phyloP scores from a whole-genome alignment of 2,329 filamentous ascomycete species.

The Sporothrix globosa region DNA sequence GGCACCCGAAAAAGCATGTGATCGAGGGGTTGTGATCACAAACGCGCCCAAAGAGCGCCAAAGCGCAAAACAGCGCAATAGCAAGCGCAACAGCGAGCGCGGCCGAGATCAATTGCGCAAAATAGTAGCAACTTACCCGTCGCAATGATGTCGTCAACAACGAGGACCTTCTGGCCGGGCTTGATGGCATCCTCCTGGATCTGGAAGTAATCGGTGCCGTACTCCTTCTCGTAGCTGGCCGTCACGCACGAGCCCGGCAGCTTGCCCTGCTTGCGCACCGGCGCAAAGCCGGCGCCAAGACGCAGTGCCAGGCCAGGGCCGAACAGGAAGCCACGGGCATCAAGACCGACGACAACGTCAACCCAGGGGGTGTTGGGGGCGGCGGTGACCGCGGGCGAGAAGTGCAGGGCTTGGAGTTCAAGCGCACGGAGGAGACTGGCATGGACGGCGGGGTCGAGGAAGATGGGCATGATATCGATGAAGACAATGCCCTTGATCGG shows the following conservation, averaged over 20 bases:
- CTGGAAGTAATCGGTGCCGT: slow-evolving; percentile 93
- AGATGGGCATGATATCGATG: slow-evolving; percentile 97
- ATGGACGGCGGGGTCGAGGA: slow-evolving; percentile 76
- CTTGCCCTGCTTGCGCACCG: slow-evolving; percentile 94
- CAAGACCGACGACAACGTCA: slow-evolving; percentile 92
- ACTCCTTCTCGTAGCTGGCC: slow-evolving; percentile 91
- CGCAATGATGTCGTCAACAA: slow-evolving; percentile 98
- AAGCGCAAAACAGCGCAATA: not conserved
- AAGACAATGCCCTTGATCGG: slow-evolving; percentile 91
- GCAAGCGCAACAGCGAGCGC: not conserved
- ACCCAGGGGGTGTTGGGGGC: slow-evolving; percentile 57
- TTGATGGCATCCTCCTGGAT: slow-evolving; percentile 87
- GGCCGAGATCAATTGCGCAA: too few species aligned
- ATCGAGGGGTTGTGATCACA: not conserved
- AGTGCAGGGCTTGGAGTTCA: slow-evolving; percentile 76
- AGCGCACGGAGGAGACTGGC: slow-evolving; percentile 78
- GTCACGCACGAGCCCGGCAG: slow-evolving; percentile 86
- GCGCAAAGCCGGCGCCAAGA: slow-evolving; percentile 83
- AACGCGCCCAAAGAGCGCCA: not conserved
- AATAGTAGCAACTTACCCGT: slow-evolving; percentile 69
- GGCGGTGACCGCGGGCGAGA: slow-evolving; percentile 41
- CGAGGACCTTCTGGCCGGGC: slow-evolving; percentile 82
- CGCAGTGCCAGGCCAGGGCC: slow-evolving; percentile 84
- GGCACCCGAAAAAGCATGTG: slow-evolving; percentile 23
- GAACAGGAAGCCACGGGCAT: slow-evolving; percentile 94